Evolutionary conservation across 768 basidiomycete species (phyloP), one percentile per base, ranked within the genome.

Genomic region (Suillus paluster): DNA sequence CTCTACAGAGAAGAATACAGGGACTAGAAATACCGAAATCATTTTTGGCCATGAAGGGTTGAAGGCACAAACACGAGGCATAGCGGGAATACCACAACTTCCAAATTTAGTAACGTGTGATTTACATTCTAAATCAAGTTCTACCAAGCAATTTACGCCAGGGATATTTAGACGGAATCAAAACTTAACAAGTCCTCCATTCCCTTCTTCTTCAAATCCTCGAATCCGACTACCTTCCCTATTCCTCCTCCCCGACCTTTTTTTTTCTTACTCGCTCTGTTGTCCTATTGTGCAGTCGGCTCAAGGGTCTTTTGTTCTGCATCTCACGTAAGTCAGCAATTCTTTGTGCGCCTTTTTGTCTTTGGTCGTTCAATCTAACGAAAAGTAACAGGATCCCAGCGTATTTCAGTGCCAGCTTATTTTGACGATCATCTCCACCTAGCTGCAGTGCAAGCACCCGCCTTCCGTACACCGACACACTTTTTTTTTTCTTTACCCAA

Each of bases 371-470:
- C 14, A 57, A 63, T 25, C 57, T 42, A 27, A 57, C 21, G 15
- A 25, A 67, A 63, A 64, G 59, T 66, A 58, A 21, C 70, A 64
- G 66, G 27, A 66, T 72, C 66, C 69, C 68, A 74, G 70, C 71
- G 67, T 71, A 71, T 71, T 69, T 71, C 72, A 73, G 73, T 68
- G 65, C 64, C 61, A 67, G 53, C 69, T 72, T 73, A 70, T 73
- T 70, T 63, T 55, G 62, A 62, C 72, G 67, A 67, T 72, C 72
- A 69, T 74, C 68, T 75, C 74, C 69, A 73, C 74, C 65, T 68
- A 75, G 78, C 67, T 86, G 80, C 78, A 79, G 67, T 84, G 79
- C 75, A 77, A 81, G 73, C 79, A 80, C 64, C 66, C 30, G 52
- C 68, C 67, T 64, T 58, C 62, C 65, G 59, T 64, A 59, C 63